Conservation (phyloP, 2,329 filamentous ascomycete genomes). For the Didymella pomorum region DNA sequence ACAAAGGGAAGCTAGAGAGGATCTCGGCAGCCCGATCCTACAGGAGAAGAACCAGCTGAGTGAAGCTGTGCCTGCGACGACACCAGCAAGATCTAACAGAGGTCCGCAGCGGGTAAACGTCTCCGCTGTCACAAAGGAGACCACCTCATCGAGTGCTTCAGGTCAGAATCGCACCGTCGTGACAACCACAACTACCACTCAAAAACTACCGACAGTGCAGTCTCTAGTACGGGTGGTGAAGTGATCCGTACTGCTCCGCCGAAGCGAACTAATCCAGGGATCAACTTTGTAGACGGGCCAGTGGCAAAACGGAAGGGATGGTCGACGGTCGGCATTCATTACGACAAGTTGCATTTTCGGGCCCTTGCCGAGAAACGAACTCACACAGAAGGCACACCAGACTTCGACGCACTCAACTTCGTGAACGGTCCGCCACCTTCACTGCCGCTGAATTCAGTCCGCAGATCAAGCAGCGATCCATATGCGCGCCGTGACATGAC, state of each 20-base stretch:
- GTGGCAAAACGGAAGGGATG: conserved; percentile 18
- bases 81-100: neutral
- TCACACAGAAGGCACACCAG: conserved; percentile 37
- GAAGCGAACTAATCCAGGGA: conserved; percentile 19
- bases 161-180: neutral
- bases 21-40: neutral
- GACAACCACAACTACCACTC: neutral
- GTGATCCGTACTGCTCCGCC: conserved; percentile 10
- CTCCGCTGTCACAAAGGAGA: neutral
- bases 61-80: neutral
- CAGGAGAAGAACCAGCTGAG: neutral
- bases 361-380: conserved; percentile 32
- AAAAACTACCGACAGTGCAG: neutral
- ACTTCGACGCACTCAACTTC: conserved; percentile 34
- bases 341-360: conserved; percentile 27
- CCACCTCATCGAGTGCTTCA: neutral
- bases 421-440: conserved; percentile 30
- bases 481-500: conserved; percentile 39
- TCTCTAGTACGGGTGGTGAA: neutral
- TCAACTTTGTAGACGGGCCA: conserved; percentile 40
- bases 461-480: conserved; percentile 21
- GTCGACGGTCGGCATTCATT: conserved; percentile 29
- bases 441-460: conserved; percentile 6
- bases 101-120: neutral
- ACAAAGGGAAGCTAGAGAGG: neutral